A percentile compares a stretch with the other conserved stretches of the same genome.
These are phyloP conservation scores for Saturnispora quitensis DNA, from an alignment of 805 yeast genomes.

Conservation along the genomic window DNA sequence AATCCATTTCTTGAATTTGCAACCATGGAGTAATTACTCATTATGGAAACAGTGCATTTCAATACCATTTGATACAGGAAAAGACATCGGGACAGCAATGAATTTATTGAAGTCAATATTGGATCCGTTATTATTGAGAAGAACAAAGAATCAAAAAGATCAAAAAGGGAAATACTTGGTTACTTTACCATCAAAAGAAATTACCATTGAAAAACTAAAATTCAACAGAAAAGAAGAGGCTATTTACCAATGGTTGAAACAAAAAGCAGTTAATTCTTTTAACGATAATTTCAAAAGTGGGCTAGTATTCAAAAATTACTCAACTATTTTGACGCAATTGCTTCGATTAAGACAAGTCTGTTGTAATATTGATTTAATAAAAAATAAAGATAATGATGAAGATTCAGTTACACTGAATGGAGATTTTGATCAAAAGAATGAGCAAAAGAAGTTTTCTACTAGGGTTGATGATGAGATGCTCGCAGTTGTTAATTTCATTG, in stretches of 20 bases:
- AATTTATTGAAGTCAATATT: conserved; percentile 77
- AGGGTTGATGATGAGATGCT: conserved; percentile 17
- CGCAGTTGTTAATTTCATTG: conserved; percentile 18
- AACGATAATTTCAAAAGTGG: conserved; percentile 54
- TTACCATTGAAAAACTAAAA: conserved; percentile 55
- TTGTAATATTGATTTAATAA: conserved; percentile 68
- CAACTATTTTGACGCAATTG: conserved; percentile 75
- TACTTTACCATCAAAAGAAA: conserved; percentile 65
- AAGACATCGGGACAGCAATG: conserved; percentile 61
- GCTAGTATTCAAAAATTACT: conserved; percentile 58
- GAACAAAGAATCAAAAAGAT: conserved; percentile 81
- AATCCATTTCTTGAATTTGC: conserved; percentile 63
- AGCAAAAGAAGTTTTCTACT: conserved; percentile 7
- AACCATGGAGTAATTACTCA: conserved; percentile 82
- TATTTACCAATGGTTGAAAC: conserved; percentile 60
- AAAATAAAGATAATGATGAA: conserved; percentile 32
- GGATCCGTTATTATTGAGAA: conserved; percentile 71
- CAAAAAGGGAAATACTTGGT: conserved; percentile 66
- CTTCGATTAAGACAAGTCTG: conserved; percentile 80
- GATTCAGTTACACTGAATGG: not conserved
- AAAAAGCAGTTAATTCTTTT: conserved; percentile 56
- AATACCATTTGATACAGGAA: conserved; percentile 63
- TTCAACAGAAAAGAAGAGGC: conserved; percentile 58
- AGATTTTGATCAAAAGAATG: conserved; percentile 1
- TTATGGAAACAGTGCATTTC: conserved; percentile 87